Conservation (phyloP, 139 green algal genomes). For the Diplosphaera chodatii region DNA sequence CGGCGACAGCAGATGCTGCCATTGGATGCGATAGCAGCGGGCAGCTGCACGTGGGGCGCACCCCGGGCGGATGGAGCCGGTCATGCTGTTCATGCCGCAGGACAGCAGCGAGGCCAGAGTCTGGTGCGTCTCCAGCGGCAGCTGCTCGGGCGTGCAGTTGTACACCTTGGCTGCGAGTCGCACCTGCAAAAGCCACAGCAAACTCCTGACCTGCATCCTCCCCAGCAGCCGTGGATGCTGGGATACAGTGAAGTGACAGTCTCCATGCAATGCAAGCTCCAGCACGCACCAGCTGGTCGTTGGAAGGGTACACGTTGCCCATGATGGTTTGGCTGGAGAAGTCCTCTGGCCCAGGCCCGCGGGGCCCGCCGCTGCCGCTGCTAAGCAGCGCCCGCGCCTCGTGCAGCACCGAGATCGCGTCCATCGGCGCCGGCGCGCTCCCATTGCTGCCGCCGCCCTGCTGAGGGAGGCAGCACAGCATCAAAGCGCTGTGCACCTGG, state of each 20-base stretch:
- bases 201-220: too few relatives aligned
- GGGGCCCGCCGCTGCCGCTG: conserved; percentile 16
- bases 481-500: too few relatives aligned
- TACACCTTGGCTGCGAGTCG: conserved; percentile 70
- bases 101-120: conserved; percentile 16
- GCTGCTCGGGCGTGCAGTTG: conserved; percentile 65
- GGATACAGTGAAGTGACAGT: too few relatives aligned
- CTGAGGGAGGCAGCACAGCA: too few relatives aligned
- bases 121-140: conserved; percentile 54
- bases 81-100: conserved; percentile 33
- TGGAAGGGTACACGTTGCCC: too few relatives aligned
- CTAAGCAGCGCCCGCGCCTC: conserved; percentile 30
- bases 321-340: conserved; percentile 2
- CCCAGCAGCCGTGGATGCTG: too few relatives aligned
- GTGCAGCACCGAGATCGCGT: conserved; percentile 12
- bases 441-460: neutral
- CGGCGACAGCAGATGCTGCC: too few relatives aligned
- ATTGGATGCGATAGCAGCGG: too few relatives aligned
- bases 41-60: too few relatives aligned
- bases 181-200: neutral
- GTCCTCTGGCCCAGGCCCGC: conserved; percentile 27
- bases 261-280: too few relatives aligned
- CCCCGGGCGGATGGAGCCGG: conserved; percentile 68
- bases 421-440: neutral
- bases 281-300: too few relatives aligned